Evolutionary conservation across 1,284 basidiomycete species (phyloP).

Genomic region (Apiotrichum brassicae): DNA sequence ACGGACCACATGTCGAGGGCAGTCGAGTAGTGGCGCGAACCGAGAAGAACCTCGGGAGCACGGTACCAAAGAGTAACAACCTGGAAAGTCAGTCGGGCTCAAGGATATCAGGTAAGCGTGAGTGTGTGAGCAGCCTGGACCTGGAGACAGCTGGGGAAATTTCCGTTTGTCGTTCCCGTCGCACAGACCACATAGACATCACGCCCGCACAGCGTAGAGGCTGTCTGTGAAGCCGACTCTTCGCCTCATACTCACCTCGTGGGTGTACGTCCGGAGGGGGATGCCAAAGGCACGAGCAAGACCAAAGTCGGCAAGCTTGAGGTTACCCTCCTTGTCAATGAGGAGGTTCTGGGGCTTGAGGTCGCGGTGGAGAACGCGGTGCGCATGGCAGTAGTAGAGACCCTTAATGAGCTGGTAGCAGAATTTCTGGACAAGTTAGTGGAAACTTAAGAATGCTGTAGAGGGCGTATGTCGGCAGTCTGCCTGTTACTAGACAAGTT

Average conservation of each 20-base stretch:
- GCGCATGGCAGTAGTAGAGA: conserved; percentile 97
- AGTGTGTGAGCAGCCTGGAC: too few relatives aligned
- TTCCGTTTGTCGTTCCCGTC: too few relatives aligned
- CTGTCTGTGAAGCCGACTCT: too few relatives aligned
- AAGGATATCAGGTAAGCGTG: too few relatives aligned
- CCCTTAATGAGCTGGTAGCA: conserved; percentile 89
- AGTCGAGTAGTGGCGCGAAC: conserved; percentile 94
- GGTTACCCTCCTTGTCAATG: conserved; percentile 93
- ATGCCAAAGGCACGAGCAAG: conserved; percentile 92
- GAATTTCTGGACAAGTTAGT: conserved; percentile 38
- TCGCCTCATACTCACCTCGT: conserved; percentile 71
- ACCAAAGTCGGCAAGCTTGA: conserved; percentile 94
- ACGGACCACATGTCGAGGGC: conserved; percentile 99
- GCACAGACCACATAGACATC: too few relatives aligned
- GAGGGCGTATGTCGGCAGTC: too few relatives aligned
- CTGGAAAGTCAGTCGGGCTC: conserved; percentile 52
- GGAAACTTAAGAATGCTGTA: too few relatives aligned
- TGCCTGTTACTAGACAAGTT: too few relatives aligned
- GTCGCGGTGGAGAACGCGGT: conserved; percentile 94
- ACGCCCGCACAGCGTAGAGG: too few relatives aligned
- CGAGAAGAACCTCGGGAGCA: conserved; percentile 94
- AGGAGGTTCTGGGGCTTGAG: conserved; percentile 96
- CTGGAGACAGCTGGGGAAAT: too few relatives aligned
- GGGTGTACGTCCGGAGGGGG: conserved; percentile 92
- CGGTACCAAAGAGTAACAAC: conserved; percentile 99